A percentile compares a stretch with the other conserved stretches of the same genome.
Conservation (phyloP, 1,284 basidiomycete genomes). For the Somion occarium region DNA sequence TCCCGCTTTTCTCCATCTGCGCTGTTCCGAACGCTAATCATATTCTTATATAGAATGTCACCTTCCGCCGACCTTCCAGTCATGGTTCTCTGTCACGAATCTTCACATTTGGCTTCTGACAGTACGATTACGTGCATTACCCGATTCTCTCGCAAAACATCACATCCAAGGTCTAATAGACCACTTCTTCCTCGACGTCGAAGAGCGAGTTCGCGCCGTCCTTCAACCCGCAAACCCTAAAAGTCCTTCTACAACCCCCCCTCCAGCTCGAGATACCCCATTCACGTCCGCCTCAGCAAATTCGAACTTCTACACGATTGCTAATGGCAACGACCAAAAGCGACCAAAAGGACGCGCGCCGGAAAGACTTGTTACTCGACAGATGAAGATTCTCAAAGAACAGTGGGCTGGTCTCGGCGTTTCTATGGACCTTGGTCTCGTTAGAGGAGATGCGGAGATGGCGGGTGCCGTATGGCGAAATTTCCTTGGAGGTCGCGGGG, state of each 20-base stretch:
- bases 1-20: no score
- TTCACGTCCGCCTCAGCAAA: slow-evolving; percentile 11
- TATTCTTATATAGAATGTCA: slow-evolving; percentile 57
- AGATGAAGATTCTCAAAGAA: slow-evolving; percentile 91
- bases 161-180: slow-evolving; percentile 85
- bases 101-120: slow-evolving; percentile 91
- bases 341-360: slow-evolving; percentile 52
- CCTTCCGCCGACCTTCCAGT: slow-evolving; percentile 92
- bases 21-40: no score
- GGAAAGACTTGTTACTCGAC: slow-evolving; percentile 78
- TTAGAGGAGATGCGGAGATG: slow-evolving; percentile 73
- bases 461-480: slow-evolving; percentile 92
- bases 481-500: slow-evolving; percentile 76
- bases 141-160: slow-evolving; percentile 55
- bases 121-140: slow-evolving; percentile 84
- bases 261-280: not conserved
- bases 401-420: slow-evolving; percentile 88
- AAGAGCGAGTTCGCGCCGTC: slow-evolving; percentile 84
- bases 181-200: slow-evolving; percentile 95
- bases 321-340: slow-evolving; percentile 30
- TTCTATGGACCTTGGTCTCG: slow-evolving; percentile 78
- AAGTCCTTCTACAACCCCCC: slow-evolving; percentile 10
- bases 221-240: slow-evolving; percentile 49
- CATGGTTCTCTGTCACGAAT: slow-evolving; percentile 95
- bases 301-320: slow-evolving; percentile 47